phyloP scores from a whole-genome alignment of 805 yeast genomes.

The Isabelozyma pseudorhagii region DNA sequence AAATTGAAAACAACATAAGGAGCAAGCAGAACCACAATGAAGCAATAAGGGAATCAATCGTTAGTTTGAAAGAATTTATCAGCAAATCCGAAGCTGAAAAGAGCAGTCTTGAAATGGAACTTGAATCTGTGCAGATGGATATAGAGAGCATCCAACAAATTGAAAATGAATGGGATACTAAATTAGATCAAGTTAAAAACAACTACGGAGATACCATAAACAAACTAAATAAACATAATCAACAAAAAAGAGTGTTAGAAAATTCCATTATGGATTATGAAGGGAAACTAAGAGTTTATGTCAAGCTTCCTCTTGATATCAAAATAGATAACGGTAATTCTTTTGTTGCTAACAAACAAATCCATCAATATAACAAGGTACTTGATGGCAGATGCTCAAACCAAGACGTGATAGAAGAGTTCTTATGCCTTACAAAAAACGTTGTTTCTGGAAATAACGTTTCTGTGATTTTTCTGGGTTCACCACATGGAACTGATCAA shows the following conservation, averaged over 20 bases:
- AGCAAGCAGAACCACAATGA: constrained; percentile 8
- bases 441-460: neutral
- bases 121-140: constrained; percentile 15
- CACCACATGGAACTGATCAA: neutral
- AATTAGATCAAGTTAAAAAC: constrained; percentile 13
- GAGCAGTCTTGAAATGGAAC: constrained; percentile 13
- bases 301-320: constrained; percentile 2
- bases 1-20: constrained; percentile 2
- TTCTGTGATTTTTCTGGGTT: neutral
- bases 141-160: constrained; percentile 12
- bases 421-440: constrained; percentile 15
- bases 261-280: constrained; percentile 43
- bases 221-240: constrained; percentile 32
- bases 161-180: constrained; percentile 14
- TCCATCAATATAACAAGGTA: constrained; percentile 16
- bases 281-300: constrained; percentile 22
- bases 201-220: constrained; percentile 16
- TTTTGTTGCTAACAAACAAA: constrained; percentile 2
- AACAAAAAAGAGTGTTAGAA: constrained; percentile 43
- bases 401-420: constrained; percentile 16
- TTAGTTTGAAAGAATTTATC: neutral
- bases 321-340: neutral
- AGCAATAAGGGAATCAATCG: constrained; percentile 9
- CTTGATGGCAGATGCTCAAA: constrained; percentile 3
- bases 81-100: constrained; percentile 10